Base-by-base conservation (phyloP, 805 yeast genomes). In the Hanseniaspora singularis region DNA sequence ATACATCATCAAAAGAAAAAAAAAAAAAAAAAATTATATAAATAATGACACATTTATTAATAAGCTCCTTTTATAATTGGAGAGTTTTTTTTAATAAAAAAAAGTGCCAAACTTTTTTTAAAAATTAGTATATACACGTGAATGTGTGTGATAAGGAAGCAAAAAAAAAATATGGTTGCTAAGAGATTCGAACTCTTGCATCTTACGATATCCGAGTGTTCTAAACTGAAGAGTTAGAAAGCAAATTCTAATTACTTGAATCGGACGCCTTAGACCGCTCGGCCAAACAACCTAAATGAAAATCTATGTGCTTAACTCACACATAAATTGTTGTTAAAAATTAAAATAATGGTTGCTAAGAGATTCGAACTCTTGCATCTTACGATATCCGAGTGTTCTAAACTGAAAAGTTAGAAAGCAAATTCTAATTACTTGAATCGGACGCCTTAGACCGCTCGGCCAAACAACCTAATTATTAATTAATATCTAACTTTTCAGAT, bases 401-500 rank as follows among this genome's bases (percentile, higher is more conserved):
- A 44, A 11, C 20, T 7, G 22, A 16, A 23, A 30, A 44, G 36
- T 31, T 26, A 26, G 41, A 44, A 44, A 44, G 48, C 18, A 44
- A 44, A 44, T 44, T 44, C 48, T 37, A 44, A 44, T 44, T 44
- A 44, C 48, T 44, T 44, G 48, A 44, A 44, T 44, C 48, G 48
- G 48, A 44, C 48, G 48, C 48, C 48, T 44, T 44, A 44, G 48
- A 44, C 48, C 48, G 28, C 48, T 44, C 48, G 48, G 48, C 48
- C 48, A 44, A 44, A 44, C 48, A 44, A 44, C 48, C 48, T 37
- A 23, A 16, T 20, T 30, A 39, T 11, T 11, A 8, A 20, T 4
- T 8, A 19, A 15, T 22, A 33, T 15, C 7, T 32, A 15, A 15
- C 6, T 32, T n/a, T n/a, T n/a, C n/a, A n/a, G n/a, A n/a, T n/a